Evolutionary conservation across 108 stramenopile genomes (phyloP), one percentile per base, ranked within the genome.

Genomic region (Skeletonema marinoi): DNA sequence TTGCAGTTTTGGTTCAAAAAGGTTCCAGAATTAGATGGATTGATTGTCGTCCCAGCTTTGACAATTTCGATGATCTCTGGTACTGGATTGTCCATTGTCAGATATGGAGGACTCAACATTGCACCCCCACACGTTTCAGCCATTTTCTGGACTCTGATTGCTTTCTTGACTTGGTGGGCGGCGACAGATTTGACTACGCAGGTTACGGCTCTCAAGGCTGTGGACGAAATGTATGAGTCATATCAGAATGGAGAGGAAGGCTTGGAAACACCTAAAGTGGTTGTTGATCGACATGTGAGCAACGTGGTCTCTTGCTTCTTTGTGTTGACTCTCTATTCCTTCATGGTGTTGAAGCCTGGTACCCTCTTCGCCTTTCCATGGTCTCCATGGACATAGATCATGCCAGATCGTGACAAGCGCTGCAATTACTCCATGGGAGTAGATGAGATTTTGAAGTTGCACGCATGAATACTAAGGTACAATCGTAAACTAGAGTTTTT

Each of bases 1-100:
- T 60, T 87, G 25, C 70, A 79, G 35, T 89, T 89, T 74, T 89
- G 88, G 88, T 89, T 89, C 63, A 71, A 77, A n/a, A 83, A 81
- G 42, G 86, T 87, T 5, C 88, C 88, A 16, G 63, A 46, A 9
- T 69, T 85, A 60, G 86, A 89, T 65, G 75, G 73, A 21, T 44
- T 85, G 63, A 78, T 89, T 76, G 88, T 89, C 2, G 70, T 89
- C 6, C 88, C 88, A 5, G 88, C 85, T 11, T 77, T 89, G 70
- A 89, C 88, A 7, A 63, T 84, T 33, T 72, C 70, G 25, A 89
- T 89, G 75, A 60, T 87, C 11, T 78, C 77, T 3, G 88, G 88
- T 44, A 87, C 80, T 8, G 88, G 86, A 46, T 66, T 86, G 58
- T 66, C 74, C 8, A 87, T 84, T 68, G 79, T 85, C 2, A 32